Base-by-base conservation (phyloP, 257 asterid species). In the Ajuga chamaepitys region DNA sequence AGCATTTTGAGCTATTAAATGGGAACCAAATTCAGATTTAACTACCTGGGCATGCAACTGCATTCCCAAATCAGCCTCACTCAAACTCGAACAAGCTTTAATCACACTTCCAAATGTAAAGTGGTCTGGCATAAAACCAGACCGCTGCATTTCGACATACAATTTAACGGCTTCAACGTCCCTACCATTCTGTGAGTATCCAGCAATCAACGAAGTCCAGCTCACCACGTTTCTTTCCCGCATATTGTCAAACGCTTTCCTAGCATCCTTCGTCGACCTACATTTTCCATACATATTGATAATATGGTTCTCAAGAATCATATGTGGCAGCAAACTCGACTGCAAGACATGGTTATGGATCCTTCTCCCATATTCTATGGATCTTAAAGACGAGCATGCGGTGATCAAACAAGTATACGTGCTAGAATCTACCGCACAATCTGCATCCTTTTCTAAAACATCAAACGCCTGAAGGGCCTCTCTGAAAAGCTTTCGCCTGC, bases 261-360 rank as follows among this genome's bases (percentile, higher is more conserved):
- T 78, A 54, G 96, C 92, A 68, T 84, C 90, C 18, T 22, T 53
- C 35, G 74, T 53, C 1, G 83, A 79, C 12, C 95, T 86, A 64
- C 96, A 88, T 75, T 84, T 88, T 46, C 96, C 96, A 68, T 79
- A 86, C 95, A 86, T 84, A 54, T 81, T 88, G 63, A 88, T 73
- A 55, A 86, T 65, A 71, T 88, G 95, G 68, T 88, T 88, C 71
- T 76, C 85, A 48, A 88, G 87, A 64, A 81, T 81, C 80, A 79
- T 68, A 54, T 88, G 79, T 11, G 88, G 85, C 48, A 74, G 74
- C 76, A 69, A 72, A 34, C 64, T 71, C 30, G 83, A 84, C 51
- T 63, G 64, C 75, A 68, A 63, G 35, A 84, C 41, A 67, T 82
- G 89, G 61, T 38, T 53, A 65, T 88, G 85, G 16, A 86, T 67